phyloP scores from a whole-genome alignment of 202 grass and related monocot genomes.

The Schoenoplectus triqueter region DNA sequence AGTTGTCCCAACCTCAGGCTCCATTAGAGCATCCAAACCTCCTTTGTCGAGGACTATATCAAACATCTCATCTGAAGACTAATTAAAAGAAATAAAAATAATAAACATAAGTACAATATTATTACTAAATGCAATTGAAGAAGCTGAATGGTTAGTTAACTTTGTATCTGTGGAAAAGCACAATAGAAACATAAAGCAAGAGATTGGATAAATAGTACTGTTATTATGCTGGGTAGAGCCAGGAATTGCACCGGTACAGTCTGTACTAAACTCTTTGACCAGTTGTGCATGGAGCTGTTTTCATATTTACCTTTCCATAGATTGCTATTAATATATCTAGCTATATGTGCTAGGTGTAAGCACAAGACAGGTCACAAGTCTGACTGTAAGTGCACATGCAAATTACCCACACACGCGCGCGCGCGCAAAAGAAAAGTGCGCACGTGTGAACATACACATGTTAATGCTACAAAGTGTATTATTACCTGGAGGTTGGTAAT shows the following conservation, averaged over 20 bases:
- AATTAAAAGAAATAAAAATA: constrained; percentile 37
- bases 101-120: neutral
- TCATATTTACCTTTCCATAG: neutral
- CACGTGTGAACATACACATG: neutral
- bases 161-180: neutral
- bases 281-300: neutral
- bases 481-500: constrained; percentile 84
- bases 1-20: constrained; percentile 72
- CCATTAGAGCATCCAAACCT: constrained; percentile 98
- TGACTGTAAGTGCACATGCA: neutral
- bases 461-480: neutral
- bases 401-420: neutral
- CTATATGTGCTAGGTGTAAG: neutral
- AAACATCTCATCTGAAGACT: constrained; percentile 85
- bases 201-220: neutral
- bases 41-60: constrained; percentile 93
- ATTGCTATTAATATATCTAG: neutral
- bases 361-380: neutral
- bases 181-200: neutral
- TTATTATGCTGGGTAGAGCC: neutral
- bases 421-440: neutral
- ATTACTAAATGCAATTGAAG: neutral
- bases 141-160: neutral
- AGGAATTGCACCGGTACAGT: neutral
- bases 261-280: too few species aligned